Base-by-base conservation (phyloP, 306 rosid species). In the Quercus wislizeni region DNA sequence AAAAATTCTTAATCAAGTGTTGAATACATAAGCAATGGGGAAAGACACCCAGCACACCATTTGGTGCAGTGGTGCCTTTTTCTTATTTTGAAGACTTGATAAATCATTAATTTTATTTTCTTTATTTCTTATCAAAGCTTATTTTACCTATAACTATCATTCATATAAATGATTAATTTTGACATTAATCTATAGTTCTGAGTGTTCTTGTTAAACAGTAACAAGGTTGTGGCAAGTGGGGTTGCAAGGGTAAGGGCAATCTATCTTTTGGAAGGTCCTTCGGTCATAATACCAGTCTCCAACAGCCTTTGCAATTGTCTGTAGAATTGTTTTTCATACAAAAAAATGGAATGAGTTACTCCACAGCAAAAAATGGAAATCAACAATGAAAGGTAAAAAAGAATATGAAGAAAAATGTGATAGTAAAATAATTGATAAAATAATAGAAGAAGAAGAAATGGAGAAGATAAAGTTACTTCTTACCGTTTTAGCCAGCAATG, bases 191-290 rank as follows among this genome's bases (percentile, higher is more conserved):
- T 82, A 87, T 74, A 87, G 82, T 82, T 68, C 88, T 55, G 84
- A 86, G 23, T 62, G 70, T 51, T 79, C 82, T 18, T 86, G 57
- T 6, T 89, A 55, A 15, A 88, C 86, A 7, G 90, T 85, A 76
- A 86, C 55, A 8, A 87, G 92, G 88, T 89, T 89, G 77, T 81
- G 96, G 89, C 98, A 95, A 20, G 90, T 89, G n/a, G 99, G 99
- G 51, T 95, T 95, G 97, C 98, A 95, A 73, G 99, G 97, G 85
- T 89, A 92, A 63, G 96, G 85, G 54, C 99, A 92, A 79, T 95
- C 97, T 41, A 92, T 90, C 87, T 83, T 84, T 78, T 84, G 86
- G 88, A 92, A 92, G 3, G 86, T 63, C 38, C 71, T 85, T 82
- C 99, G 74, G 30, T 88, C 98, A 49, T 76, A 92, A 77, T 38